Conservation (phyloP, 768 basidiomycete genomes). For the Panus rudis region DNA sequence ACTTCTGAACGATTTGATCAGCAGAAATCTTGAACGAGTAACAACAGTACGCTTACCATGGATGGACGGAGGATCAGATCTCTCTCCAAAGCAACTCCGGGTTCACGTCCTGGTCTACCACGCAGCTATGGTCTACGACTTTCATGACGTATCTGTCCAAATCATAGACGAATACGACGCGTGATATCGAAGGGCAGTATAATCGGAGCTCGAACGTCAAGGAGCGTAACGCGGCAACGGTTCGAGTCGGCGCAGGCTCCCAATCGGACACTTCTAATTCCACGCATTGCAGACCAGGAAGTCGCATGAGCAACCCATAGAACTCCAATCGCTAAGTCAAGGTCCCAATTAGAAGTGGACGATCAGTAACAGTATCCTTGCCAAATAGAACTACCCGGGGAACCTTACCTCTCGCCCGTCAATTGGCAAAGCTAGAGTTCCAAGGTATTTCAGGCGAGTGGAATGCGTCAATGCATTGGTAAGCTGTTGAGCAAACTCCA, state of each 20-base stretch:
- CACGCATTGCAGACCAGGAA: constrained; percentile 43
- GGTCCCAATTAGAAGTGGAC: background rate
- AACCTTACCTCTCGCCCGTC: constrained; percentile 47
- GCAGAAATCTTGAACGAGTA: no score
- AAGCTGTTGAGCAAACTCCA: constrained; percentile 42
- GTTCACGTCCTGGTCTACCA: constrained; percentile 14
- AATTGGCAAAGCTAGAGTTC: constrained; percentile 58
- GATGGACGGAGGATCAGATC: constrained; percentile 6
- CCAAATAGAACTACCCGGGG: constrained; percentile 13
- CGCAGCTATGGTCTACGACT: constrained; percentile 12
- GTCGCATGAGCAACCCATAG: constrained; percentile 51
- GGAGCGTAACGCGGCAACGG: constrained; percentile 47
- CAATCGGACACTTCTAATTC: constrained; percentile 64
- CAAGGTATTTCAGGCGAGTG: constrained; percentile 48
- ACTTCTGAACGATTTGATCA: no score
- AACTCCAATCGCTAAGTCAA: constrained; percentile 47
- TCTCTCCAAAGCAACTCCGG: constrained; percentile 21
- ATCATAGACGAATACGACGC: constrained; percentile 56
- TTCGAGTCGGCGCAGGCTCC: constrained; percentile 50
- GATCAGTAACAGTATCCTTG: constrained; percentile 1
- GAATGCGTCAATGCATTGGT: constrained; percentile 24
- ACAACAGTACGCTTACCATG: no score
- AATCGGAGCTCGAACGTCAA: constrained; percentile 54
- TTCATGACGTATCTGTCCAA: constrained; percentile 35
- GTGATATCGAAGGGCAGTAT: constrained; percentile 45